Evolutionary conservation across 805 yeast genomes (phyloP).

Genomic region (Vanderwaltozyma yarrowii): DNA sequence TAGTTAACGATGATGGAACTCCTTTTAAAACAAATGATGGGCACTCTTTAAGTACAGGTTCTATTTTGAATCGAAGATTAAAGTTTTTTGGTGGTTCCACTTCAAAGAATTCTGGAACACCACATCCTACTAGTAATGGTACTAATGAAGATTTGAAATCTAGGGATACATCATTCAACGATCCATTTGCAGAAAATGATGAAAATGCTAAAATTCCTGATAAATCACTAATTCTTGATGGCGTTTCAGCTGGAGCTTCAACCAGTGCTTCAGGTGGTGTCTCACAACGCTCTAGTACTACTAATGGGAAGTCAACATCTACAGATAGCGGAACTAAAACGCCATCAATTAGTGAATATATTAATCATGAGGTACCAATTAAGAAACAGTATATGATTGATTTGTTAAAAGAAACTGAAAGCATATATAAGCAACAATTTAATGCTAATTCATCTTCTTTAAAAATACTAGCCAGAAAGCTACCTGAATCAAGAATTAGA

Average conservation of each 20-base stretch:
- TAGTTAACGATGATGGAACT: background rate
- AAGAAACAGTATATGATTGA: constrained; percentile 19
- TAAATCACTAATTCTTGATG: background rate
- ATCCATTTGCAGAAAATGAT: background rate
- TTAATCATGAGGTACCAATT: background rate
- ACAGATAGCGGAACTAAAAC: background rate
- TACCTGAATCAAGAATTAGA: constrained; percentile 19
- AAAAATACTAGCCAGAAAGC: constrained; percentile 17
- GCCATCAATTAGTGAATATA: background rate
- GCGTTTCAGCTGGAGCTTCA: too few relatives aligned
- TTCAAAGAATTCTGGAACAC: constrained; percentile 6
- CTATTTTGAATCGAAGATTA: constrained; percentile 18
- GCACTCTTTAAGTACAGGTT: constrained; percentile 19
- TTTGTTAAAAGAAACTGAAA: constrained; percentile 18
- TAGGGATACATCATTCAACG: background rate
- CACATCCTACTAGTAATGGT: constrained; percentile 5
- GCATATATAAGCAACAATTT: constrained; percentile 16
- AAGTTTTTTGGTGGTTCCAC: constrained; percentile 15
- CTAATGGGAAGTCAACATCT: background rate
- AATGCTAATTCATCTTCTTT: constrained; percentile 18
- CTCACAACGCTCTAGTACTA: too few relatives aligned
- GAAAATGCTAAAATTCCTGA: background rate
- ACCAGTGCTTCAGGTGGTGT: too few relatives aligned
- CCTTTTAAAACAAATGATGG: constrained; percentile 5
- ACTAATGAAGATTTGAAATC: constrained; percentile 4